Evolutionary conservation across 2,329 filamentous ascomycete species (phyloP).

Genomic region (Nemania sp.): DNA sequence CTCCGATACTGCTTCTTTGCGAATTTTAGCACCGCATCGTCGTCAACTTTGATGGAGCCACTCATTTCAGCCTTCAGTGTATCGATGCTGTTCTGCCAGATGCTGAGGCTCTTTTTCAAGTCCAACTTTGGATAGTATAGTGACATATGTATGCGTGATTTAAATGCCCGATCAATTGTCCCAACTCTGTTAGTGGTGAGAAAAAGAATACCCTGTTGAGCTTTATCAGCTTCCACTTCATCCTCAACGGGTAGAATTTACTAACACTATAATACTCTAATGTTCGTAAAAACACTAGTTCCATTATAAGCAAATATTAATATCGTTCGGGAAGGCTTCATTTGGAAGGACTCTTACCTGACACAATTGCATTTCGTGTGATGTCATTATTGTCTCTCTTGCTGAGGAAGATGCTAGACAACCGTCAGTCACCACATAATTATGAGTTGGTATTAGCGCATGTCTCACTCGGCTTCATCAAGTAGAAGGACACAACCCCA

Average conservation of each 20-base stretch:
- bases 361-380: slow-evolving; percentile 38
- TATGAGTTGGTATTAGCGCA: no score
- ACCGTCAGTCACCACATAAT: no score
- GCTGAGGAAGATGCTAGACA: slow-evolving; percentile 23
- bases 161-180: slow-evolving; percentile 46
- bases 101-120: slow-evolving; percentile 7
- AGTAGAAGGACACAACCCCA: slow-evolving; percentile 27
- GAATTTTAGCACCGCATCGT: no score
- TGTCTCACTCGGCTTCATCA: slow-evolving; percentile 30
- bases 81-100: slow-evolving; percentile 13
- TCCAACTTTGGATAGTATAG: slow-evolving; percentile 35
- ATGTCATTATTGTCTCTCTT: slow-evolving; percentile 11
- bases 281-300: slow-evolving; percentile 27
- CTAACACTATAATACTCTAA: slow-evolving; percentile 43
- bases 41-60: background rate
- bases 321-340: no score
- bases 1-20: no score
- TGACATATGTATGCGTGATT: slow-evolving; percentile 42
- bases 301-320: no score
- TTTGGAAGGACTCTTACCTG: no score
- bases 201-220: slow-evolving; percentile 44
- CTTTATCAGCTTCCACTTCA: no score
- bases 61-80: no score
- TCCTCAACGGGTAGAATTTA: no score
- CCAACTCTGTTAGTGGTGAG: slow-evolving; percentile 48